These are phyloP conservation scores for Fusarium nisikadoi DNA, from an alignment of 2,329 filamentous ascomycete genomes.

Conservation along the genomic window DNA sequence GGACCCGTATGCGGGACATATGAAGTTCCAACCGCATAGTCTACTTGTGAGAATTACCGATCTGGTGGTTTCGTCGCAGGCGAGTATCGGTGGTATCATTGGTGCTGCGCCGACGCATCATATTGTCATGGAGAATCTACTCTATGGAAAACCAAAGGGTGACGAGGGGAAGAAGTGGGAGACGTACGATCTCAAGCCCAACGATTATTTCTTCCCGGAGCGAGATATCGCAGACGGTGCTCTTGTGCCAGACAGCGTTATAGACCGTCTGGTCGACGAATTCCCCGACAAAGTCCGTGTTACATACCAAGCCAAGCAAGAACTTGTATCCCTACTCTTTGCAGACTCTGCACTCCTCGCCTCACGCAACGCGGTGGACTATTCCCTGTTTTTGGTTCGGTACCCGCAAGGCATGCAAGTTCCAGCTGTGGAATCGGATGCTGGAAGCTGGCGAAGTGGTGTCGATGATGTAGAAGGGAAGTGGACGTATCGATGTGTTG, in stretches of 20 bases:
- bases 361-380: slow-evolving; percentile 75
- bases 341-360: slow-evolving; percentile 72
- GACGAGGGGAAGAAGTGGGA: slow-evolving; percentile 65
- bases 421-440: slow-evolving; percentile 24
- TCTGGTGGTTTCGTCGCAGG: slow-evolving; percentile 67
- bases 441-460: slow-evolving; percentile 67
- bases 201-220: slow-evolving; percentile 80
- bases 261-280: slow-evolving; percentile 72
- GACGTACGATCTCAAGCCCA: slow-evolving; percentile 79
- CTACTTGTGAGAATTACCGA: slow-evolving; percentile 78
- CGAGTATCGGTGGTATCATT: slow-evolving; percentile 68
- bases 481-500: slow-evolving; percentile 73
- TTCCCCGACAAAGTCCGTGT: slow-evolving; percentile 74
- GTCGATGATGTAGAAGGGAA: slow-evolving; percentile 69
- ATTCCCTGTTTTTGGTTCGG: slow-evolving; percentile 77
- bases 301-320: slow-evolving; percentile 62
- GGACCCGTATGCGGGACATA: slow-evolving; percentile 72
- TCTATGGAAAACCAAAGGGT: slow-evolving; percentile 66
- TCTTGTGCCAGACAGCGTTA: slow-evolving; percentile 72
- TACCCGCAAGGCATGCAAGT: slow-evolving; percentile 33
- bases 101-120: slow-evolving; percentile 74
- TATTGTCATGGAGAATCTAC: slow-evolving; percentile 81
- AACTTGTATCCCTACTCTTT: slow-evolving; percentile 65
- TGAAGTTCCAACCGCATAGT: slow-evolving; percentile 67
- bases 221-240: slow-evolving; percentile 73